phyloP scores from a whole-genome alignment of 176 grass and related monocot species.

The Panicum miliaceum region DNA sequence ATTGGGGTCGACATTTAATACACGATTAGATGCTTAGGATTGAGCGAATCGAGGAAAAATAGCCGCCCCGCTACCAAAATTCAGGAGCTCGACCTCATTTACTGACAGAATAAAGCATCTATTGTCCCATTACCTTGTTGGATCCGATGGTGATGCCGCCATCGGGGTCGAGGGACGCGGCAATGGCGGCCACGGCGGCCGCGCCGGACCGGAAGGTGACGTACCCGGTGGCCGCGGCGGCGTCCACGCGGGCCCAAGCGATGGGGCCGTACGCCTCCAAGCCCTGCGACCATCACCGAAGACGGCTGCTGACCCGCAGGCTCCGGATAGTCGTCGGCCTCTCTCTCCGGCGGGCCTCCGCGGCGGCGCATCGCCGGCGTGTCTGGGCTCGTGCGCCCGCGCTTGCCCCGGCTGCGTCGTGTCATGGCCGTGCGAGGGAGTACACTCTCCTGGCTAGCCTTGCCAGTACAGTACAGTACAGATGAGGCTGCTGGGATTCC shows the following conservation, averaged over 20 bases:
- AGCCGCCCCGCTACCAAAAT: background rate
- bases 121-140: constrained; percentile 53
- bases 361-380: constrained; percentile 51
- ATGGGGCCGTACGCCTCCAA: constrained; percentile 77
- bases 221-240: constrained; percentile 59
- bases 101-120: background rate
- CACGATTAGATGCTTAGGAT: background rate
- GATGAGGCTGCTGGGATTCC: background rate
- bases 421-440: constrained; percentile 34
- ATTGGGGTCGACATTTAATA: background rate
- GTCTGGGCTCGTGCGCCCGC: constrained; percentile 50
- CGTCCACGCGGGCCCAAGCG: constrained; percentile 71
- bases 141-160: constrained; percentile 56
- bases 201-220: constrained; percentile 73
- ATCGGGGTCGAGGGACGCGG: constrained; percentile 71
- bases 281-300: constrained; percentile 63
- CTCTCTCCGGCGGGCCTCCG: constrained; percentile 24
- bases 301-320: constrained; percentile 15
- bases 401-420: constrained; percentile 53
- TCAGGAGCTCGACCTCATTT: background rate
- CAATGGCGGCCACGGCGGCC: constrained; percentile 60
- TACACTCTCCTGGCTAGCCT: background rate
- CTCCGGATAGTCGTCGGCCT: constrained; percentile 2
- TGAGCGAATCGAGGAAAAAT: background rate
- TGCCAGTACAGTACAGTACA: background rate